Evolutionary conservation across 2,329 filamentous ascomycete species (phyloP), one percentile per base, ranked within the genome.

Genomic region (Verticillium longisporum): DNA sequence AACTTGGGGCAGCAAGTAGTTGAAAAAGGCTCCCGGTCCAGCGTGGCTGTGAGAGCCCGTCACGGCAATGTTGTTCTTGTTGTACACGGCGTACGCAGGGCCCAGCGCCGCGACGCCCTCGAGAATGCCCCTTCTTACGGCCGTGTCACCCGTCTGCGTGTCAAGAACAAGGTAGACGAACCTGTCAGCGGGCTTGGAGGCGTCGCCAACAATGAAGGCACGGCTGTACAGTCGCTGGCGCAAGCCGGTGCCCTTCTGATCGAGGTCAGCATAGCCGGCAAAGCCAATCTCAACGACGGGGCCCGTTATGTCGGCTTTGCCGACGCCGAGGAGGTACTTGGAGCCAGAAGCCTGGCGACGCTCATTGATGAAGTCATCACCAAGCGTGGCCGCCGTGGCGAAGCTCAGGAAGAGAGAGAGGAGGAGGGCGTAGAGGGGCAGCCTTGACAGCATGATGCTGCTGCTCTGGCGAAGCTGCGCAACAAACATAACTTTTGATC

Each of bases 21-120:
- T 98, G 72, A 96, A 81, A 92, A 92, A 98, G 6, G 90, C 94
- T 2, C 90, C 94, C 0, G 94, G 93, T 0, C 93, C 94, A 31
- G 92, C 88, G 75, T 98, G 94, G 32, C 91, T 95, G 73, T 98
- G 94, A 0, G 94, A 98, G 60, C 93, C 94, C 0, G 92, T 96
- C 26, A 98, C 84, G 37, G 94, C 94, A 38, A 97, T 77, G 70
- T 97, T 98, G 67, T 90, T 83, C 68, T 90, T 84, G 56, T 82
- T 85, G 74, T 97, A 98, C 33, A 88, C 76, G 1, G 83, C 79
- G 72, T 93, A 97, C 3, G 89, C 87, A 15, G 80, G 73, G 0
- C 93, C 94, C 7, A 96, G 77, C 0, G 77, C 79, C 45, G 80
- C 78, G 9, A 98, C 79, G 1, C 86, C 90, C 60, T 94, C 83